phyloP scores from a whole-genome alignment of 208 protist genomes.

The Trypanosoma melophagium region DNA sequence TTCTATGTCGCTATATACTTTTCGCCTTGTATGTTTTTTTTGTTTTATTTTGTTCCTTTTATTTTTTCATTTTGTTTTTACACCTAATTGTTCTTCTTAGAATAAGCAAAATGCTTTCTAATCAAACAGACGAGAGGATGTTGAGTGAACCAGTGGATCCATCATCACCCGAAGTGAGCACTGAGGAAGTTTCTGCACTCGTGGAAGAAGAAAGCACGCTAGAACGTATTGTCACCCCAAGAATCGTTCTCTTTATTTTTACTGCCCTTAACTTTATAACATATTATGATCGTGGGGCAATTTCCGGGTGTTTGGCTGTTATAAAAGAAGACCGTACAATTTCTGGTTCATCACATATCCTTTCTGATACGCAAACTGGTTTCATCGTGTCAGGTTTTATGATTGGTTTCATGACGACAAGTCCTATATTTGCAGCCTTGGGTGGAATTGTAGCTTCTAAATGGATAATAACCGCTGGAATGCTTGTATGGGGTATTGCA shows the following conservation, averaged over 20 bases:
- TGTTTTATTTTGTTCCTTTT: conserved; percentile 21
- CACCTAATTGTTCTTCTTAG: conserved; percentile 2
- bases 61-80: conserved; percentile 21
- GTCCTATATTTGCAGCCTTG: conserved; percentile 64
- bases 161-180: background rate
- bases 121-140: background rate
- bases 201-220: background rate
- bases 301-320: conserved; percentile 41
- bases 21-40: conserved; percentile 1
- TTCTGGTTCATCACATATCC: background rate
- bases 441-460: conserved; percentile 36
- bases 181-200: background rate
- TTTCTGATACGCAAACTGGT: conserved; percentile 59
- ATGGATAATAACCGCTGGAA: conserved; percentile 51
- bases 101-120: conserved; percentile 5
- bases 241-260: conserved; percentile 51
- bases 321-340: conserved; percentile 46
- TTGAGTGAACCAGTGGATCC: background rate
- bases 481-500: conserved; percentile 57
- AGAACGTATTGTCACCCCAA: conserved; percentile 29
- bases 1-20: conserved; percentile 4
- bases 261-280: conserved; percentile 74
- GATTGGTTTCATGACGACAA: conserved; percentile 72
- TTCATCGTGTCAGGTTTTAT: conserved; percentile 77
- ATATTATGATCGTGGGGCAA: conserved; percentile 82